phyloP scores from a whole-genome alignment of 1,284 basidiomycete species.

The Omphalotus olearius region DNA sequence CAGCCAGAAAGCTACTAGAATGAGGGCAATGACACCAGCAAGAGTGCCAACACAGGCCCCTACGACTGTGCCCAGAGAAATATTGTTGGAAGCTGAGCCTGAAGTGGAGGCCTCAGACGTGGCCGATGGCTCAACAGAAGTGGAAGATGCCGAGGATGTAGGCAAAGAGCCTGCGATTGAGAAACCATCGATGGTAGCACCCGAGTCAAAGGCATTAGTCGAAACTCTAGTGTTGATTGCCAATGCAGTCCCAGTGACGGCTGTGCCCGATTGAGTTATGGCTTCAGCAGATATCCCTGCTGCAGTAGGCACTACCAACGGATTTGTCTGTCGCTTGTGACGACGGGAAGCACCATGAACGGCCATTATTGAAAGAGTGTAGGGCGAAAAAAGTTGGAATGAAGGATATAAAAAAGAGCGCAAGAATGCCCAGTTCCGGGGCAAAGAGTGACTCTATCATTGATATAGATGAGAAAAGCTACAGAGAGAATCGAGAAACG shows the following conservation, averaged over 20 bases:
- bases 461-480: neutral
- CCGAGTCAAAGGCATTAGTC: conserved; percentile 5
- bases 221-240: conserved; percentile 22
- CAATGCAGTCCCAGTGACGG: conserved; percentile 18
- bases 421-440: conserved; percentile 6
- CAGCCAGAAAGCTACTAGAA: conserved; percentile 43
- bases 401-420: conserved; percentile 11
- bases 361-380: conserved; percentile 6
- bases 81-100: conserved; percentile 24
- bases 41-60: conserved; percentile 50
- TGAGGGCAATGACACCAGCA: conserved; percentile 37
- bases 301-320: conserved; percentile 51
- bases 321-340: conserved; percentile 12
- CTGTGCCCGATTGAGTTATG: conserved; percentile 28
- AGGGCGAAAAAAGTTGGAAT: conserved; percentile 5
- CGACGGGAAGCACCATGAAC: conserved; percentile 5
- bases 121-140: conserved; percentile 13
- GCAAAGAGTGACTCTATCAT: conserved; percentile 1
- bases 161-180: conserved; percentile 14
- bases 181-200: conserved; percentile 16
- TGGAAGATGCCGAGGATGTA: conserved; percentile 12
- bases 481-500: neutral
- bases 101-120: conserved; percentile 20
- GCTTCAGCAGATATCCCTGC: conserved; percentile 43
- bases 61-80: conserved; percentile 46